Evolutionary conservation across 2,329 filamentous ascomycete species (phyloP).

Genomic region (Camptophora hylomeconis): DNA sequence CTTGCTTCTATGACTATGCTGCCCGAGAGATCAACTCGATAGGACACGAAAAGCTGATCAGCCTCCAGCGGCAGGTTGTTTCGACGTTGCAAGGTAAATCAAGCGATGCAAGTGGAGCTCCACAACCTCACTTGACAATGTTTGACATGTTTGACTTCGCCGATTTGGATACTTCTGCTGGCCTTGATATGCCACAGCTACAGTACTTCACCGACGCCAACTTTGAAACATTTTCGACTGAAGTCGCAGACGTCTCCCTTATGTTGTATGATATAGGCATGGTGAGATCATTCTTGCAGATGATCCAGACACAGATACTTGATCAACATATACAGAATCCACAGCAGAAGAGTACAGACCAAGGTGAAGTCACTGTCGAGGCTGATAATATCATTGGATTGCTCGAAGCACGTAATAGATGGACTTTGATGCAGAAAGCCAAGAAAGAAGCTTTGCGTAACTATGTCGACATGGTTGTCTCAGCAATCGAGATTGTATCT

Average conservation of each 20-base stretch:
- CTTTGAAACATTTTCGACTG: slow-evolving; percentile 49
- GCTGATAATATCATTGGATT: slow-evolving; percentile 25
- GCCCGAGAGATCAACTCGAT: slow-evolving; percentile 72
- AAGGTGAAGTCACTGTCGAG: slow-evolving; percentile 28
- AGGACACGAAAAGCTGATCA: slow-evolving; percentile 55
- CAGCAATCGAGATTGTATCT: slow-evolving; percentile 72
- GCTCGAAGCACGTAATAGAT: slow-evolving; percentile 29
- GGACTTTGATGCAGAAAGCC: slow-evolving; percentile 23
- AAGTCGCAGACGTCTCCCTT: slow-evolving; percentile 38
- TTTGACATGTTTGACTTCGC: slow-evolving; percentile 94
- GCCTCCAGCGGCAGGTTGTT: slow-evolving; percentile 53
- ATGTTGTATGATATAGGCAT: slow-evolving; percentile 55
- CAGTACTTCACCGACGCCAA: slow-evolving; percentile 54
- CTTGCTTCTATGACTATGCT: slow-evolving; percentile 71
- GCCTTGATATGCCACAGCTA: slow-evolving; percentile 39
- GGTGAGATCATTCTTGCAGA: slow-evolving; percentile 55
- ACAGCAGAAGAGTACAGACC: slow-evolving; percentile 22
- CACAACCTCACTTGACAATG: slow-evolving; percentile 57
- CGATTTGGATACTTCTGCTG: slow-evolving; percentile 43
- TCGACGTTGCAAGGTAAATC: slow-evolving; percentile 60
- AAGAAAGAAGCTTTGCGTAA: slow-evolving; percentile 60
- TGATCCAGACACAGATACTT: slow-evolving; percentile 42
- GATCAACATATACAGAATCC: slow-evolving; percentile 25
- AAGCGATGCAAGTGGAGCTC: slow-evolving; percentile 53
- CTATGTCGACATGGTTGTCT: slow-evolving; percentile 73